These are phyloP conservation scores for Suhomyces bribrorum DNA, from an alignment of 1,139 yeast genomes.

Conservation along the genomic window DNA sequence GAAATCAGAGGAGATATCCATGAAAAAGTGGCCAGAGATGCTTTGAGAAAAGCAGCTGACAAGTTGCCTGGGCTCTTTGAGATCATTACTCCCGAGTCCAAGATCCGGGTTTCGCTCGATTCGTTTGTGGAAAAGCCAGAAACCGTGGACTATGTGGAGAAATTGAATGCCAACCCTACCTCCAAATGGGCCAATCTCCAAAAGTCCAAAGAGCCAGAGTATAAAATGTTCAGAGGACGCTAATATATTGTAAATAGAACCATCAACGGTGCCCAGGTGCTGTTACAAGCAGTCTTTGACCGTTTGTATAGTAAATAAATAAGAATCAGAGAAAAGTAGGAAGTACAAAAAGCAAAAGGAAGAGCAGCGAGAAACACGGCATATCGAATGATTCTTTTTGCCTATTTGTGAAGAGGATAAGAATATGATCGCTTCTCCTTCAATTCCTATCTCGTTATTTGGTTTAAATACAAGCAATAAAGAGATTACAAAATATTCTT, in stretches of 20 bases:
- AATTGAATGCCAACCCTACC: slow-evolving; percentile 63
- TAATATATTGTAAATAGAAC: slow-evolving; percentile 9
- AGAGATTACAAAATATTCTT: too few relatives aligned
- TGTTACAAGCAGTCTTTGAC: not conserved
- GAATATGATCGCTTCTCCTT: too few relatives aligned
- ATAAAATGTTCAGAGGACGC: slow-evolving; percentile 58
- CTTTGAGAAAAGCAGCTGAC: slow-evolving; percentile 86
- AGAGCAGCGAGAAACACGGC: too few relatives aligned
- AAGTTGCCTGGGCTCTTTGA: slow-evolving; percentile 93
- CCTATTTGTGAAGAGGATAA: too few relatives aligned
- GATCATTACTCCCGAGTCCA: slow-evolving; percentile 66
- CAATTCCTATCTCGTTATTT: too few relatives aligned
- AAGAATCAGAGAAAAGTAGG: too few relatives aligned
- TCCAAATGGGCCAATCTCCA: slow-evolving; percentile 55
- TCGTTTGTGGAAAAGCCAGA: slow-evolving; percentile 44
- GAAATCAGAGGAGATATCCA: slow-evolving; percentile 83
- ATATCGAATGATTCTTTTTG: too few relatives aligned
- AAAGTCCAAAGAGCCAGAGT: slow-evolving; percentile 51
- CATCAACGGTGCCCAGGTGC: not conserved
- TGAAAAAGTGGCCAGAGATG: slow-evolving; percentile 88
- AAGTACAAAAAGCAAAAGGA: too few relatives aligned
- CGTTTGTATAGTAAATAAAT: not conserved
- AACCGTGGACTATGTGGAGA: slow-evolving; percentile 54
- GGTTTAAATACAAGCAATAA: too few relatives aligned
- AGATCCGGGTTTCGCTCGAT: slow-evolving; percentile 73